These are phyloP conservation scores for Neonectria magnoliae DNA, from an alignment of 2,329 filamentous ascomycete genomes.

Conservation along the genomic window DNA sequence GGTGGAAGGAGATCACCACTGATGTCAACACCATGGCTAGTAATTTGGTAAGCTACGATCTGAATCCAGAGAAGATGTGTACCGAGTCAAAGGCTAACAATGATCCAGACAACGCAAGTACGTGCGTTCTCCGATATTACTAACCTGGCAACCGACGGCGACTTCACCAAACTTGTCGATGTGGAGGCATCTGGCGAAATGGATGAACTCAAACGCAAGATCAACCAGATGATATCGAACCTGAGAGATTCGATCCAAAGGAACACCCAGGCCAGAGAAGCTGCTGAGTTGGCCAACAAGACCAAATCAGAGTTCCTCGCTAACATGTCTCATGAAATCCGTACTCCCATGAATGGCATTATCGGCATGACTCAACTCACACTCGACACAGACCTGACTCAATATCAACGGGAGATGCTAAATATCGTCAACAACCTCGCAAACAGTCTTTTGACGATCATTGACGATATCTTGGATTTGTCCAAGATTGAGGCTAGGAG, in stretches of 20 bases:
- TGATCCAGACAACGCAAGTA: conserved; percentile 87
- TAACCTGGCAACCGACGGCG: conserved; percentile 95
- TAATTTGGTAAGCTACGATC: conserved; percentile 61
- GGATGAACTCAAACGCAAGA: conserved; percentile 98
- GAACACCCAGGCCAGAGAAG: conserved; percentile 94
- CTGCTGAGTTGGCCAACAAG: conserved; percentile 95
- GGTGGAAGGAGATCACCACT: conserved; percentile 98
- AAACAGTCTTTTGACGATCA: conserved; percentile 95
- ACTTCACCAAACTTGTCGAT: conserved; percentile 96
- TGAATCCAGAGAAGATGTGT: not conserved
- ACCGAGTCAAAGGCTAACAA: conserved; percentile 41
- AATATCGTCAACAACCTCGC: conserved; percentile 98
- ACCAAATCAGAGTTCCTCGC: conserved; percentile 98
- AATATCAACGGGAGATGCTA: conserved; percentile 97
- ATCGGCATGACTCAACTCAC: conserved; percentile 98
- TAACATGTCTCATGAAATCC: conserved; percentile 88
- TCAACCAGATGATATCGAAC: conserved; percentile 99
- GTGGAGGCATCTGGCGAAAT: conserved; percentile 98
- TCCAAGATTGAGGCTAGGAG: conserved; percentile 92
- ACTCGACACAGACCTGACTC: conserved; percentile 91
- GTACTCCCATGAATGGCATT: conserved; percentile 96
- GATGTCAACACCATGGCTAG: conserved; percentile 94
- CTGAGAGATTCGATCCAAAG: conserved; percentile 94
- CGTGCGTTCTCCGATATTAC: conserved; percentile 98
- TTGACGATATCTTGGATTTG: conserved; percentile 82